A percentile compares a stretch with the other conserved stretches of the same genome.
These are phyloP conservation scores for Sisymbrium altissimum DNA, from an alignment of 345 rosid species.

Conservation along the genomic window DNA sequence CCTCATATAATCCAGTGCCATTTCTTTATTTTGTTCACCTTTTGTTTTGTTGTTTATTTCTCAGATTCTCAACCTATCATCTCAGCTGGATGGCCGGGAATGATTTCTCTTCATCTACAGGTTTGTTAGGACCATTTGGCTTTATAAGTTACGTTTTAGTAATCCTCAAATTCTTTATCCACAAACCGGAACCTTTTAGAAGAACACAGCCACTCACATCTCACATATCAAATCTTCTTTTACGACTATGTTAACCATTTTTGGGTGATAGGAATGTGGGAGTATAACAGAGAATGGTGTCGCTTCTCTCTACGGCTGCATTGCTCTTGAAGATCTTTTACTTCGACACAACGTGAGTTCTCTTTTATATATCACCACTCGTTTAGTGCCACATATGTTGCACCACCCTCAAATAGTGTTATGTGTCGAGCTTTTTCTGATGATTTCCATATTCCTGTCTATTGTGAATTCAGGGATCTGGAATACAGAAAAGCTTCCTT, in stretches of 20 bases:
- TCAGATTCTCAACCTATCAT: slow-evolving; percentile 60
- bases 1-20: neutral
- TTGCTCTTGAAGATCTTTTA: slow-evolving; percentile 67
- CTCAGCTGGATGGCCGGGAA: slow-evolving; percentile 75
- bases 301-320: slow-evolving; percentile 53
- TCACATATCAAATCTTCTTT: neutral
- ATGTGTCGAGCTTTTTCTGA: neutral
- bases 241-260: neutral
- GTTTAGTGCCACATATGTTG: neutral
- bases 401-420: neutral
- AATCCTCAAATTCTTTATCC: neutral
- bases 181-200: neutral
- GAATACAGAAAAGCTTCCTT: slow-evolving; percentile 54
- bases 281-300: slow-evolving; percentile 52
- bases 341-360: slow-evolving; percentile 75
- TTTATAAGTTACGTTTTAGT: neutral
- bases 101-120: slow-evolving; percentile 66
- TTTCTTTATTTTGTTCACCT: slow-evolving; percentile 8
- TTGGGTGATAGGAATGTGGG: slow-evolving; percentile 59
- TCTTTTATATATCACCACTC: neutral
- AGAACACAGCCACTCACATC: neutral
- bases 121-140: slow-evolving; percentile 34
- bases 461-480: slow-evolving; percentile 51
- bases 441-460: neutral
- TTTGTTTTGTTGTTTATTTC: slow-evolving; percentile 3